phyloP scores from a whole-genome alignment of 176 grass and related monocot genomes.

The Aegilops longissima region DNA sequence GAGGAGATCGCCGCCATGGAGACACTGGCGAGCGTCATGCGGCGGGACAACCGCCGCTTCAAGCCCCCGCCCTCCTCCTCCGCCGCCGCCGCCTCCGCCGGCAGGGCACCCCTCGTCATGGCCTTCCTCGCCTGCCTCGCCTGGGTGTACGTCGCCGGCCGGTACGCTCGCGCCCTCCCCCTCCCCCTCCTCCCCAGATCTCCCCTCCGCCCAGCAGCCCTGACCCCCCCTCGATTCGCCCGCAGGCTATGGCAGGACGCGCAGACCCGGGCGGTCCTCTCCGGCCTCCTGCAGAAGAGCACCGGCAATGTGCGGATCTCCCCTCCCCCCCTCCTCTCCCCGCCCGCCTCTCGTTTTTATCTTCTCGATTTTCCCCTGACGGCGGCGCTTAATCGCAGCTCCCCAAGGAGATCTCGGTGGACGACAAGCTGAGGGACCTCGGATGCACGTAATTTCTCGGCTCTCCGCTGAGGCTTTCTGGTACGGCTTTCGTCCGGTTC shows the following conservation, averaged over 20 bases:
- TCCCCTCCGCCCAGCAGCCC: background rate
- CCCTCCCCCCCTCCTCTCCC: background rate
- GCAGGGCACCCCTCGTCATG: slow-evolving; percentile 70
- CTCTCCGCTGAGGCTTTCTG: background rate
- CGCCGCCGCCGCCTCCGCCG: slow-evolving; percentile 17
- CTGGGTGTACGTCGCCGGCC: slow-evolving; percentile 93
- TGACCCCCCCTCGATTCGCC: background rate
- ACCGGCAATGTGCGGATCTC: slow-evolving; percentile 67
- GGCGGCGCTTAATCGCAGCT: slow-evolving; percentile 39
- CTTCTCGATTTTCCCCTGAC: background rate
- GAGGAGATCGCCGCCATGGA: slow-evolving; percentile 70
- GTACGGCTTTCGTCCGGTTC: background rate
- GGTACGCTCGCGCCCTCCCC: slow-evolving; percentile 27
- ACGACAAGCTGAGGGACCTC: slow-evolving; percentile 89
- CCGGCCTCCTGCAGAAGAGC: slow-evolving; percentile 81
- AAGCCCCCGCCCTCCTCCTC: slow-evolving; percentile 33
- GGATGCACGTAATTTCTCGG: slow-evolving; percentile 73
- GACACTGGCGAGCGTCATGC: slow-evolving; percentile 64
- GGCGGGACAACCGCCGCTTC: slow-evolving; percentile 55
- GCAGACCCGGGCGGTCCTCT: slow-evolving; percentile 74
- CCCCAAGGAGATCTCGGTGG: slow-evolving; percentile 77
- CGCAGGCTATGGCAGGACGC: slow-evolving; percentile 95
- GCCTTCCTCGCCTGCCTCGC: slow-evolving; percentile 95
- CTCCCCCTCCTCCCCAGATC: slow-evolving; percentile 16
- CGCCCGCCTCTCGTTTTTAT: background rate